Conservation (phyloP, 2,329 filamentous ascomycete genomes). For the Didymella exigua region DNA sequence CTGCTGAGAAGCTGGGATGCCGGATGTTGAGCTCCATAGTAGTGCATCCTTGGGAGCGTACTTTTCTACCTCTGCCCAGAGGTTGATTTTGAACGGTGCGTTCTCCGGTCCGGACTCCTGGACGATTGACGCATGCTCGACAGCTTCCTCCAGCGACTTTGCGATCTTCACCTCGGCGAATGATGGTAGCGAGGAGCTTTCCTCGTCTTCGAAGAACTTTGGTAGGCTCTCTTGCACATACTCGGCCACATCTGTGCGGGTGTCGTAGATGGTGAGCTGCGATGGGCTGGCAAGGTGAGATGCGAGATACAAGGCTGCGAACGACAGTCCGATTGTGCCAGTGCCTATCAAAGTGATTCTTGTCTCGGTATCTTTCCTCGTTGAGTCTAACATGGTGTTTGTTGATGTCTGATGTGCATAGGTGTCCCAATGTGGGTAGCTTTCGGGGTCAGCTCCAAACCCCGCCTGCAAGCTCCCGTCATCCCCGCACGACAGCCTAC, state of each 20-base stretch:
- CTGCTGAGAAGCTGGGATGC: constrained; percentile 62
- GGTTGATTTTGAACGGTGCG: constrained; percentile 55
- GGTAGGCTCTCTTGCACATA: constrained; percentile 54
- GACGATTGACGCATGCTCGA: constrained; percentile 57
- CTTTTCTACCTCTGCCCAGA: constrained; percentile 60
- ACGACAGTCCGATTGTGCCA: constrained; percentile 62
- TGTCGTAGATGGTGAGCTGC: constrained; percentile 58
- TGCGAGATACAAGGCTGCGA: constrained; percentile 59
- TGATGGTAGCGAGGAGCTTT: constrained; percentile 14
- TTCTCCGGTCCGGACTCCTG: constrained; percentile 67
- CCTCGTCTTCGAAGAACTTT: constrained; percentile 44
- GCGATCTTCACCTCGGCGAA: constrained; percentile 45
- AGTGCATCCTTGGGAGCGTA: constrained; percentile 53
- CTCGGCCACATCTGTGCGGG: constrained; percentile 53
- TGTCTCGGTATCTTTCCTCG: constrained; percentile 16
- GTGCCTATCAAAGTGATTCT: constrained; percentile 52
- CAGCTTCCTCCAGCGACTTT: constrained; percentile 49
- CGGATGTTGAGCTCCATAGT: constrained; percentile 64
- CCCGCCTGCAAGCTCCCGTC: constrained; percentile 24
- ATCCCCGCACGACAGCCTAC: constrained; percentile 39
- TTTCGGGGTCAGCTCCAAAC: constrained; percentile 20
- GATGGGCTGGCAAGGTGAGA: constrained; percentile 46
- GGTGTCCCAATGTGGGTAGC: constrained; percentile 13
- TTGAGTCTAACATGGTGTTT: constrained; percentile 13
- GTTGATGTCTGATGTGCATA: background rate